Evolutionary conservation across 306 rosid genomes (phyloP).

Genomic region (Trifolium subterraneum): DNA sequence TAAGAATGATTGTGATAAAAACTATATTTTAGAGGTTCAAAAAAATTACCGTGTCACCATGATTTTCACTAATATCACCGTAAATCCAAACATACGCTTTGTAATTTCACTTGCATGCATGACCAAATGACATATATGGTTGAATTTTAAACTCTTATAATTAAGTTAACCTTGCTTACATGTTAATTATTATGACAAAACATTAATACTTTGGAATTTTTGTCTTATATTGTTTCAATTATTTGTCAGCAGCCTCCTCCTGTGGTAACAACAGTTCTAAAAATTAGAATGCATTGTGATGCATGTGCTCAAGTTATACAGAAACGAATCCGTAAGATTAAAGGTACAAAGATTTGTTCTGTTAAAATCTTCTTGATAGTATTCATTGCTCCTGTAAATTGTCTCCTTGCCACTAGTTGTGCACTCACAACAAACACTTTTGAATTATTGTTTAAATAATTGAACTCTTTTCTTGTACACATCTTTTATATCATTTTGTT

Average conservation of each 20-base stretch:
- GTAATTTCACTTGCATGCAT: no score
- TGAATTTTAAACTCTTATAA: no score
- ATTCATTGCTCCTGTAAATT: conserved; percentile 18
- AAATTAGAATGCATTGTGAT: conserved; percentile 88
- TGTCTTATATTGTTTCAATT: conserved; percentile 10
- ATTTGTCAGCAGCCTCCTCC: conserved; percentile 64
- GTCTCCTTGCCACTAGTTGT: background rate
- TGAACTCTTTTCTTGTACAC: background rate
- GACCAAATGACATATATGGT: no score
- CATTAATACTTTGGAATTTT: background rate
- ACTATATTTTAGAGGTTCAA: no score
- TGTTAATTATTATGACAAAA: background rate
- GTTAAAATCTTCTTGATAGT: background rate
- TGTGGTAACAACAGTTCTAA: conserved; percentile 63
- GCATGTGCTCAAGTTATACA: conserved; percentile 88
- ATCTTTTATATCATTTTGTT: no score
- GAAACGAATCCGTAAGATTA: conserved; percentile 73
- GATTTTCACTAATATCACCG: no score
- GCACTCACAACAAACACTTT: conserved; percentile 16
- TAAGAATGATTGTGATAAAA: no score
- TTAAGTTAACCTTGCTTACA: no score
- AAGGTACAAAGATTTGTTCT: conserved; percentile 60
- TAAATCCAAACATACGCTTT: no score
- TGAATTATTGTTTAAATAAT: background rate
- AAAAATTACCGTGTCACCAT: no score